Conservation (phyloP, 768 basidiomycete species). For the Lactarius sanguifluus region DNA sequence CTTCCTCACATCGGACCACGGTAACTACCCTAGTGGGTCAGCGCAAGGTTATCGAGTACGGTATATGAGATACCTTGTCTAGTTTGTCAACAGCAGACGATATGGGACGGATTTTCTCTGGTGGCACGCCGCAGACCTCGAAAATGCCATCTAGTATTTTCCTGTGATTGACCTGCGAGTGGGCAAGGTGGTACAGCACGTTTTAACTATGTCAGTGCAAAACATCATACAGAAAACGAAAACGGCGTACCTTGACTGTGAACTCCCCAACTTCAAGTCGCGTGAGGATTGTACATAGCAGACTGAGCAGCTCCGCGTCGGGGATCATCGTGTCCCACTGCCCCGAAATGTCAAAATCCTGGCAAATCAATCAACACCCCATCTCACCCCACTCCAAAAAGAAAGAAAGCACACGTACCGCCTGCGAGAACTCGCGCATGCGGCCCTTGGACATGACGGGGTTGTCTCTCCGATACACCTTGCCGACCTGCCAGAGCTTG, state of each 20-base stretch:
- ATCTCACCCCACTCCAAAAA: background rate
- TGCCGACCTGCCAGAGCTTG: constrained; percentile 98
- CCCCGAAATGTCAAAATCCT: constrained; percentile 97
- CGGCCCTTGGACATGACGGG: constrained; percentile 98
- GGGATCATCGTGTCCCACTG: constrained; percentile 96
- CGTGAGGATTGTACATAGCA: constrained; percentile 78
- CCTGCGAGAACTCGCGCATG: constrained; percentile 98
- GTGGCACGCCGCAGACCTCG: constrained; percentile 90
- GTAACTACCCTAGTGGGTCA: constrained; percentile 41
- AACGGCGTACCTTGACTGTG: constrained; percentile 72
- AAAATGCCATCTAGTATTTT: constrained; percentile 98
- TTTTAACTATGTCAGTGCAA: background rate
- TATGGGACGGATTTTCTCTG: constrained; percentile 86
- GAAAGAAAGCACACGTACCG: constrained; percentile 49
- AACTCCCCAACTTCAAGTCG: constrained; percentile 91
- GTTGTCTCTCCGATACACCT: constrained; percentile 94
- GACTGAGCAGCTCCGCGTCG: constrained; percentile 85
- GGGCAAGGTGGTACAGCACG: background rate
- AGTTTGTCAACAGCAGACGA: constrained; percentile 98
- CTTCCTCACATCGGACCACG: constrained; percentile 90
- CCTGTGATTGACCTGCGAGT: constrained; percentile 81
- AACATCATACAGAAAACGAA: background rate
- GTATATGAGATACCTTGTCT: constrained; percentile 67
- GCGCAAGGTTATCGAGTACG: background rate
- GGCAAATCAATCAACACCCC: background rate